These are phyloP conservation scores for Fusarium camptoceras DNA, from an alignment of 2,329 filamentous ascomycete genomes.

Conservation along the genomic window DNA sequence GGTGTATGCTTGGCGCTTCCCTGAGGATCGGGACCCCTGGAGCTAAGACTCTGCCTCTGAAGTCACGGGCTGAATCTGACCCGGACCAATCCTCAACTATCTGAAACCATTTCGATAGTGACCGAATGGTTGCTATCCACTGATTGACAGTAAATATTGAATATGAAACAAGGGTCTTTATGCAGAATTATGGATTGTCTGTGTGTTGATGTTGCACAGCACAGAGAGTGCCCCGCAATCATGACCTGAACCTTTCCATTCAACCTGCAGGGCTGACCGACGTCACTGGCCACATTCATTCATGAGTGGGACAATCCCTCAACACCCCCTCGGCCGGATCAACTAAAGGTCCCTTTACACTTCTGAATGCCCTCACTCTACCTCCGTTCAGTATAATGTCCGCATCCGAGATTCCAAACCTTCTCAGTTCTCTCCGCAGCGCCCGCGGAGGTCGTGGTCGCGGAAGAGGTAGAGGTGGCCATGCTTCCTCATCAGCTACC, in stretches of 20 bases:
- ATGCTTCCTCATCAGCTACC: slow-evolving; percentile 49
- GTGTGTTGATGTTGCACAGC: neutral
- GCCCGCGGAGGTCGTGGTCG: slow-evolving; percentile 54
- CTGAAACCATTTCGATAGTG: slow-evolving; percentile 8
- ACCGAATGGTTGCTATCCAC: neutral
- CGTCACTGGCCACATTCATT: slow-evolving; percentile 19
- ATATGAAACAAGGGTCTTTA: neutral
- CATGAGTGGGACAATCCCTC: slow-evolving; percentile 8
- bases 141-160: neutral
- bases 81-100: neutral
- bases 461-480: slow-evolving; percentile 51
- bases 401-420: slow-evolving; percentile 81
- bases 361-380: slow-evolving; percentile 10
- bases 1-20: neutral
- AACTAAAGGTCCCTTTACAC: slow-evolving; percentile 5
- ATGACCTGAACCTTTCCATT: slow-evolving; percentile 3
- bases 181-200: neutral
- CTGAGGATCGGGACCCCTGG: slow-evolving; percentile 11
- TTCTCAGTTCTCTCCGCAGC: slow-evolving; percentile 65
- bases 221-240: slow-evolving; percentile 24
- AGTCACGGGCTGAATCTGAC: neutral
- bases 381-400: slow-evolving; percentile 64
- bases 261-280: slow-evolving; percentile 17
- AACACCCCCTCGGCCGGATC: slow-evolving; percentile 11
- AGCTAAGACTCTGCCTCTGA: neutral